Conservation (phyloP, 305 asterid species). For the Fraxinus greggii region DNA sequence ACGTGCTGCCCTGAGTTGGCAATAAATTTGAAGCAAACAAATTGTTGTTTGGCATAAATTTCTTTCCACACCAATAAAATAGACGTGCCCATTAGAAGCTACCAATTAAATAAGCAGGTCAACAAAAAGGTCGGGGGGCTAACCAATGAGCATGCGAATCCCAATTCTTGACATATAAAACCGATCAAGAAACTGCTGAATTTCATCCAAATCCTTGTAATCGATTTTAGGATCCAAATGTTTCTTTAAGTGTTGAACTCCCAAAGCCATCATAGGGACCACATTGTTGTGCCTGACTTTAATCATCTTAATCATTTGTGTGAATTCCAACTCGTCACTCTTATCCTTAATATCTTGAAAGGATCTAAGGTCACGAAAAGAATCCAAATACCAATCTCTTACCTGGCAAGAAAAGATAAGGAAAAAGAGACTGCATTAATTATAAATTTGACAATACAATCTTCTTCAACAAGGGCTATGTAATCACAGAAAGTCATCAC, state of each 20-base stretch:
- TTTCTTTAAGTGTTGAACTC: conserved; percentile 90
- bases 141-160: conserved; percentile 97
- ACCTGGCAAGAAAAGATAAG: conserved; percentile 44
- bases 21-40: conserved; percentile 20
- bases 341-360: conserved; percentile 65
- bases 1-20: conserved; percentile 89
- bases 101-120: conserved; percentile 15
- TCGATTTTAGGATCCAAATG: conserved; percentile 53
- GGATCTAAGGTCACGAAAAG: conserved; percentile 87
- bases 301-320: conserved; percentile 82
- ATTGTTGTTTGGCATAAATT: conserved; percentile 18
- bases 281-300: conserved; percentile 97
- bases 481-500: too few relatives aligned
- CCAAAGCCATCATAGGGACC: conserved; percentile 98
- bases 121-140: conserved; percentile 25
- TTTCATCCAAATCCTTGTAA: conserved; percentile 66
- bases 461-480: background rate
- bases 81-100: conserved; percentile 1
- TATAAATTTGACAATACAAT: background rate
- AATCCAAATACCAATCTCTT: conserved; percentile 96
- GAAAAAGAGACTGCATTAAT: background rate
- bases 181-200: conserved; percentile 87
- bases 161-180: conserved; percentile 96
- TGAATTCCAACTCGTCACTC: conserved; percentile 76
- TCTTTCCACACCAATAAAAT: background rate